Percentiles rank a stretch among this genome's conserved stretches.
Evolutionary conservation across 176 grass and related monocot genomes (phyloP).

Genomic region (Bromus sterilis): DNA sequence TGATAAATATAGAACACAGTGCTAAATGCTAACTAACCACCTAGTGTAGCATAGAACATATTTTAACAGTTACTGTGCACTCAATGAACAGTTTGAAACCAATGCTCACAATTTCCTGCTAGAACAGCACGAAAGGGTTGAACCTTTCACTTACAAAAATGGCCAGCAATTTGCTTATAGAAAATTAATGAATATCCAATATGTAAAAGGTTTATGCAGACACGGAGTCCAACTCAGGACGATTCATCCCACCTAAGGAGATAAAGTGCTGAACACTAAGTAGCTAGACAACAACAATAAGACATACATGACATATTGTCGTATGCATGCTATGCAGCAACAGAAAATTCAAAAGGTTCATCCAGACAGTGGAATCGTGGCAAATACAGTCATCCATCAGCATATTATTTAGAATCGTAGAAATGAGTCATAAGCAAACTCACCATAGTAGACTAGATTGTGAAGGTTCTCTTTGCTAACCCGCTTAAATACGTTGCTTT

Average conservation of each 20-base stretch:
- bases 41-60: background rate
- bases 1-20: background rate
- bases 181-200: conserved; percentile 12
- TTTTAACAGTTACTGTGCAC: background rate
- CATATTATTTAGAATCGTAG: conserved; percentile 8
- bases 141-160: conserved; percentile 9
- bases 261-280: background rate
- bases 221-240: background rate
- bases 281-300: background rate
- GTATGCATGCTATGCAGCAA: background rate
- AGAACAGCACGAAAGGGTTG: background rate
- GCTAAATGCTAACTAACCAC: background rate
- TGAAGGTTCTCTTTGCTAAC: conserved; percentile 99
- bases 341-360: background rate
- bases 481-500: conserved; percentile 98
- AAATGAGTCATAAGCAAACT: conserved; percentile 26
- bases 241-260: background rate
- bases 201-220: background rate
- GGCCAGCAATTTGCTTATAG: background rate
- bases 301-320: background rate
- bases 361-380: background rate
- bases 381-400: background rate
- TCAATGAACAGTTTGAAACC: conserved; percentile 3
- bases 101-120: background rate
- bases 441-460: conserved; percentile 96